Percentiles rank a stretch among this genome's conserved stretches.
phyloP scores from a whole-genome alignment of 208 protist species.

The Leishmania mexicana region DNA sequence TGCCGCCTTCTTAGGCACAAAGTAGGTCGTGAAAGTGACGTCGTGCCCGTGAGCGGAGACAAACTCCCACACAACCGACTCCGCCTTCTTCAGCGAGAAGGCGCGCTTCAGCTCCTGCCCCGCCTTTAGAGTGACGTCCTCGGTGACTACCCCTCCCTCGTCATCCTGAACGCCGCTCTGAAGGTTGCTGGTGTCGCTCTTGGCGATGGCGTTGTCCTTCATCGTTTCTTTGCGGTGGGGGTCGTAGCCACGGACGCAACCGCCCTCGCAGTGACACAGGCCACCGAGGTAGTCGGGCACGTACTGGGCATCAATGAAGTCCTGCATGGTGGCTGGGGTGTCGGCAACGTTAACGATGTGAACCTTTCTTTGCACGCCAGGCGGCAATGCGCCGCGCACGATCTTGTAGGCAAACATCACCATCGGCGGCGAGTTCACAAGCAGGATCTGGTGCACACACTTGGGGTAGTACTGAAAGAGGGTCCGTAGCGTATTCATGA shows the following conservation, averaged over 20 bases:
- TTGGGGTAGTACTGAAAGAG: conserved; percentile 54
- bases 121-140: conserved; percentile 43
- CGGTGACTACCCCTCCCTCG: conserved; percentile 33
- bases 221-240: conserved; percentile 4
- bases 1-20: conserved; percentile 9
- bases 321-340: conserved; percentile 34
- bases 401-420: conserved; percentile 66
- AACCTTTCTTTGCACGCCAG: conserved; percentile 45
- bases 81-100: conserved; percentile 33
- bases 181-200: not conserved
- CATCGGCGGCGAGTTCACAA: conserved; percentile 60
- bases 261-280: conserved; percentile 45
- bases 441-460: conserved; percentile 50
- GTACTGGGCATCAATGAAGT: conserved; percentile 42
- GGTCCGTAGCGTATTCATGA: conserved; percentile 32
- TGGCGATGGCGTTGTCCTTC: not conserved
- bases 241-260: conserved; percentile 47
- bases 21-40: conserved; percentile 31
- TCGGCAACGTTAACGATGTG: conserved; percentile 41
- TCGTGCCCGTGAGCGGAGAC: conserved; percentile 31
- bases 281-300: conserved; percentile 56
- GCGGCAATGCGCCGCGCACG: conserved; percentile 42
- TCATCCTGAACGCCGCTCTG: not conserved
- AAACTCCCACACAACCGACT: conserved; percentile 61
- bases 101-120: conserved; percentile 36